A percentile compares a stretch with the other conserved stretches of the same genome.
Evolutionary conservation across 345 rosid species (phyloP).

Genomic region (Citrus inodora): DNA sequence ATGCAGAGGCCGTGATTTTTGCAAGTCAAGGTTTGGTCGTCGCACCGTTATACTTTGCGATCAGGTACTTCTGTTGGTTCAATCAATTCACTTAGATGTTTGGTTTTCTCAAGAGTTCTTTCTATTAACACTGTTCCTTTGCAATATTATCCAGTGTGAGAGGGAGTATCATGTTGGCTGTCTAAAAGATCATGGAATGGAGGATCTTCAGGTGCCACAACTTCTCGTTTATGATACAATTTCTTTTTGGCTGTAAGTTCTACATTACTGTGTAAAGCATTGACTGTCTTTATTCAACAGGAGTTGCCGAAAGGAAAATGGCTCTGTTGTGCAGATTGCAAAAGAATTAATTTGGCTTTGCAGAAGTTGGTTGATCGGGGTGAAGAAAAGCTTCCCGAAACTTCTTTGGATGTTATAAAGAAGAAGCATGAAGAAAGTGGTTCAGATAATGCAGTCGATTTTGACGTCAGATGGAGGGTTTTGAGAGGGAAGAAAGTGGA

Average conservation of each 20-base stretch:
- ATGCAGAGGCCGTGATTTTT: constrained; percentile 72
- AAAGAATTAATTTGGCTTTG: constrained; percentile 50
- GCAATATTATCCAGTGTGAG: constrained; percentile 61
- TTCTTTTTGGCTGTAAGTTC: constrained; percentile 4
- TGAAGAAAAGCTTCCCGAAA: constrained; percentile 66
- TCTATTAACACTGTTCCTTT: background rate
- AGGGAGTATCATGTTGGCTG: constrained; percentile 95
- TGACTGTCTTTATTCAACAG: constrained; percentile 39
- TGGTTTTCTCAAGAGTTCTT: background rate
- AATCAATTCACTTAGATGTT: background rate
- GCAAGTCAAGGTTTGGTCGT: constrained; percentile 65
- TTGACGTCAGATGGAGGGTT: constrained; percentile 86
- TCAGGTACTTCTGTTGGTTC: constrained; percentile 51
- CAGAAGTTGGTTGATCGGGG: constrained; percentile 52
- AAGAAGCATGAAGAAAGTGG: constrained; percentile 39
- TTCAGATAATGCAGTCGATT: constrained; percentile 26
- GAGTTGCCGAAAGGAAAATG: constrained; percentile 85
- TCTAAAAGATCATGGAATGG: constrained; percentile 71
- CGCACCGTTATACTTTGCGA: constrained; percentile 90
- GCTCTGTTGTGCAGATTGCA: constrained; percentile 72
- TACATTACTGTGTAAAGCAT: background rate
- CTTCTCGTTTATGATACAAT: background rate
- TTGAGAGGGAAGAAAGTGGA: constrained; percentile 56
- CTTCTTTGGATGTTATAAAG: constrained; percentile 44
- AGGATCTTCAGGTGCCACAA: constrained; percentile 65